Evolutionary conservation across 1,284 basidiomycete species (phyloP).

Genomic region (Mycosarcoma mackinlayi): DNA sequence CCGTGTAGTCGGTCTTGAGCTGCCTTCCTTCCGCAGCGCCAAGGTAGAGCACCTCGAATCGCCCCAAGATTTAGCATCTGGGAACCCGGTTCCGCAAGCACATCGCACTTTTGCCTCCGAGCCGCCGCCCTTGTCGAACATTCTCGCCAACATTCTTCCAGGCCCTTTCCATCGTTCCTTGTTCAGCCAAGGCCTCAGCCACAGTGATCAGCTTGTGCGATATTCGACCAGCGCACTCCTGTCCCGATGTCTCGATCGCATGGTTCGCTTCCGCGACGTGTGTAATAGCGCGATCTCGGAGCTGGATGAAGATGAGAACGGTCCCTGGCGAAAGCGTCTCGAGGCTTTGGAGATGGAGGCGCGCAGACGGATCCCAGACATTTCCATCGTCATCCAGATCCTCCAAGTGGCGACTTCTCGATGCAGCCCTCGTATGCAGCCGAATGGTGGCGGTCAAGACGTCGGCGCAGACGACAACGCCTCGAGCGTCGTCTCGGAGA

Average conservation of each 20-base stretch:
- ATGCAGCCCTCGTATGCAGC: conserved; percentile 1
- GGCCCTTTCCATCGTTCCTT: conserved; percentile 68
- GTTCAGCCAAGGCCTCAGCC: conserved; percentile 77
- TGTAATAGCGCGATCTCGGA: conserved; percentile 71
- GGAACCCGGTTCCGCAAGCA: conserved; percentile 55
- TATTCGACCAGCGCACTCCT: conserved; percentile 82
- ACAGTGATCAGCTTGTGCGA: conserved; percentile 77
- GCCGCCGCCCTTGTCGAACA: conserved; percentile 77
- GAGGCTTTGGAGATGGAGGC: conserved; percentile 47
- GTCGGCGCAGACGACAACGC: conserved; percentile 12
- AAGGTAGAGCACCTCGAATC: conserved; percentile 70
- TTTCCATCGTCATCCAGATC: conserved; percentile 66
- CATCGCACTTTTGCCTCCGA: conserved; percentile 71
- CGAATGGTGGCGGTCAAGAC: not conserved
- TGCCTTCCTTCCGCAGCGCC: conserved; percentile 73
- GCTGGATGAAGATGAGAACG: conserved; percentile 74
- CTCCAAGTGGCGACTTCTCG: conserved; percentile 62
- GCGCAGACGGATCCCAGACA: conserved; percentile 60
- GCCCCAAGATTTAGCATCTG: conserved; percentile 69
- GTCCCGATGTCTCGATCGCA: conserved; percentile 48
- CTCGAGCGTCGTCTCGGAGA: conserved; percentile 19
- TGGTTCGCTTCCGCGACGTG: conserved; percentile 31
- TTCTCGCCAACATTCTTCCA: conserved; percentile 70
- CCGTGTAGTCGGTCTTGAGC: conserved; percentile 78
- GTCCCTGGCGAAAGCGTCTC: conserved; percentile 34